Conservation (phyloP, 1,284 basidiomycete species). For the Rhodofomes roseus region DNA sequence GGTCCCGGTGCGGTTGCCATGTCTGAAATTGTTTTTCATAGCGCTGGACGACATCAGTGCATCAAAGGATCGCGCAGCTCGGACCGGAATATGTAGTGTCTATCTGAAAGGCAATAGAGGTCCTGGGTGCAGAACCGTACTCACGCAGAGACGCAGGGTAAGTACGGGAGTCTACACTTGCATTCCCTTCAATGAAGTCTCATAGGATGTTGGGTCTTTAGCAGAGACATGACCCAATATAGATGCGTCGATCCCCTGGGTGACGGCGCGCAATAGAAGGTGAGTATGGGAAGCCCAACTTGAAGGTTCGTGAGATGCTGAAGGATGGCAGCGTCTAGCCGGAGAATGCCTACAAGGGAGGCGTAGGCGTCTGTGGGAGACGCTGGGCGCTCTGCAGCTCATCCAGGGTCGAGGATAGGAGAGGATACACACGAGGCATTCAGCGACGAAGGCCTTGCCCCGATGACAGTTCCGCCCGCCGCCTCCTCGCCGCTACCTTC, state of each 20-base stretch:
- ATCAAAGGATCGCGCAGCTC: neutral
- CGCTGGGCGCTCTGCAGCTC: neutral
- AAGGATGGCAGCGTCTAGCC: neutral
- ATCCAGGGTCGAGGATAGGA: neutral
- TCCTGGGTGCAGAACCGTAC: neutral
- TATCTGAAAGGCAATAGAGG: neutral
- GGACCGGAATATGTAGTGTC: neutral
- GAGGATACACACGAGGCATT: neutral
- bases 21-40: neutral
- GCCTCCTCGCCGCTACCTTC: neutral
- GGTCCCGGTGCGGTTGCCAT: neutral
- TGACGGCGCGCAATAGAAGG: neutral
- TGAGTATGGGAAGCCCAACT: neutral
- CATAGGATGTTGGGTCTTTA: neutral
- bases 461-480: neutral
- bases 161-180: neutral
- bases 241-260: neutral
- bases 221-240: neutral
- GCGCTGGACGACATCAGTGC: neutral
- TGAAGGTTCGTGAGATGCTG: neutral
- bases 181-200: neutral
- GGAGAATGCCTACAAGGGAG: neutral
- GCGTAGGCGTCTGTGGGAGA: neutral
- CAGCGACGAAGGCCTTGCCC: neutral
- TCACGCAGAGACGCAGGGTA: neutral